Conservation (phyloP, 2,329 filamentous ascomycete species). For the Ilyonectria sp. region DNA sequence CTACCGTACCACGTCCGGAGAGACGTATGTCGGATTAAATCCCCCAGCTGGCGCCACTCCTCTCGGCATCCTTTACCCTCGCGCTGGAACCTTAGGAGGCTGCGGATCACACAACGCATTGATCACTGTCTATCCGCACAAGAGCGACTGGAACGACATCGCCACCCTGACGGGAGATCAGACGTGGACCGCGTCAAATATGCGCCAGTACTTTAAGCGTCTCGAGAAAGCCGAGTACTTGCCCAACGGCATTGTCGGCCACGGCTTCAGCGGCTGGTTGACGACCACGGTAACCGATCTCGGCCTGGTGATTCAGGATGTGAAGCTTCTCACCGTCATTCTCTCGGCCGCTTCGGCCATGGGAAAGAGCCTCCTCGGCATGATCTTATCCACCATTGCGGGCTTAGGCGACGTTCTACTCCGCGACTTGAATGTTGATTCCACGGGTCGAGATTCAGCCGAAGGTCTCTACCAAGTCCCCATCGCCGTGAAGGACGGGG, state of each 20-base stretch:
- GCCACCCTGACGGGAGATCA: slow-evolving; percentile 58
- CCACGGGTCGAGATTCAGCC: slow-evolving; percentile 32
- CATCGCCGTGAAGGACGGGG: slow-evolving; percentile 64
- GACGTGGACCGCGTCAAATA: slow-evolving; percentile 57
- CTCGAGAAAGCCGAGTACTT: slow-evolving; percentile 62
- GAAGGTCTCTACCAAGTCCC: slow-evolving; percentile 70
- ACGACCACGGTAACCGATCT: slow-evolving; percentile 37
- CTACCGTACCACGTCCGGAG: slow-evolving; percentile 54
- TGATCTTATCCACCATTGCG: slow-evolving; percentile 37
- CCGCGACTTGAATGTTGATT: slow-evolving; percentile 45
- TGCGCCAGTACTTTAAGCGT: slow-evolving; percentile 58
- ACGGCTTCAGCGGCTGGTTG: slow-evolving; percentile 60
- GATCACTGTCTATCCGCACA: slow-evolving; percentile 56
- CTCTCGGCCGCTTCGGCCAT: slow-evolving; percentile 46
- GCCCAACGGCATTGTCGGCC: slow-evolving; percentile 54
- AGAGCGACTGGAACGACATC: slow-evolving; percentile 60
- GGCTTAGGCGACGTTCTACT: slow-evolving; percentile 48
- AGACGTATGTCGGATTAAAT: slow-evolving; percentile 50
- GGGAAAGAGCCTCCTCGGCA: slow-evolving; percentile 41
- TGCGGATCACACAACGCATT: slow-evolving; percentile 56
- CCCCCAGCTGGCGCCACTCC: slow-evolving; percentile 56
- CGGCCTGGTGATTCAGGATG: slow-evolving; percentile 45
- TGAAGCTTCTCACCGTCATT: slow-evolving; percentile 48
- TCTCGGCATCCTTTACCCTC: slow-evolving; percentile 61
- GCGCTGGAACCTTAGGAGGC: slow-evolving; percentile 61